phyloP scores from a whole-genome alignment of 2,329 filamentous ascomycete species.

The Talaromyces albobiverticillius region DNA sequence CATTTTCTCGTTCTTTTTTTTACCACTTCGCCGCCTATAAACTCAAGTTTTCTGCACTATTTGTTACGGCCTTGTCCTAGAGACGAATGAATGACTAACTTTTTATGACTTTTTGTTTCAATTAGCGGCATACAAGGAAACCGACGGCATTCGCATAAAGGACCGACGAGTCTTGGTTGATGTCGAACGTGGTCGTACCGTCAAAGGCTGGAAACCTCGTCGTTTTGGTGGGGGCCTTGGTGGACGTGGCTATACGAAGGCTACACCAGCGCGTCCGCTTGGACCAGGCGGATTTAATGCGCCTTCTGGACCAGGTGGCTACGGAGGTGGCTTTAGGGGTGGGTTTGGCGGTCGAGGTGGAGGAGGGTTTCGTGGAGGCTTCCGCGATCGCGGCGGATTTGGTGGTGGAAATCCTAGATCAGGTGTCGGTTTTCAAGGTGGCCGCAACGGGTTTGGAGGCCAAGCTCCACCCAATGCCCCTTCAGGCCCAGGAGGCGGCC shows the following conservation, averaged over 20 bases:
- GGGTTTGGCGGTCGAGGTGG: constrained; percentile 49
- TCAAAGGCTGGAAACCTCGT: constrained; percentile 88
- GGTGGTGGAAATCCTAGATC: constrained; percentile 48
- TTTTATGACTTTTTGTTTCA: constrained; percentile 13
- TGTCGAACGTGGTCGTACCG: constrained; percentile 91
- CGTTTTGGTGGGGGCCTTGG: constrained; percentile 90
- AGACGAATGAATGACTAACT: constrained; percentile 15
- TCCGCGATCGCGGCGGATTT: constrained; percentile 50
- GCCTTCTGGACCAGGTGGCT: constrained; percentile 56
- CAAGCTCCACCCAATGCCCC: constrained; percentile 50
- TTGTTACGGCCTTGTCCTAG: neutral
- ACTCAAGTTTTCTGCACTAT: neutral
- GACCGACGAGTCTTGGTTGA: constrained; percentile 91
- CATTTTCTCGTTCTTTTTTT: constrained; percentile 40
- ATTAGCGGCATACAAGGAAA: constrained; percentile 83
- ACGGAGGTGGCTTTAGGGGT: constrained; percentile 54
- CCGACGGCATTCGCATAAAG: constrained; percentile 87
- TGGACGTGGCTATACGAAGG: constrained; percentile 88
- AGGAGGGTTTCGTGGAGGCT: constrained; percentile 54
- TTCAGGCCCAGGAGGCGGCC: constrained; percentile 55
- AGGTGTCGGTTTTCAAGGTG: constrained; percentile 58
- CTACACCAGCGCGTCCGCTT: constrained; percentile 66
- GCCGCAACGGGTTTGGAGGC: constrained; percentile 50
- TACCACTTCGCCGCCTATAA: neutral
- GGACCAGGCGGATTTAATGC: constrained; percentile 59